Percentiles rank a stretch among this genome's conserved stretches.
phyloP scores from a whole-genome alignment of 2,329 filamentous ascomycete genomes.

The Fusarium fracticaudum region DNA sequence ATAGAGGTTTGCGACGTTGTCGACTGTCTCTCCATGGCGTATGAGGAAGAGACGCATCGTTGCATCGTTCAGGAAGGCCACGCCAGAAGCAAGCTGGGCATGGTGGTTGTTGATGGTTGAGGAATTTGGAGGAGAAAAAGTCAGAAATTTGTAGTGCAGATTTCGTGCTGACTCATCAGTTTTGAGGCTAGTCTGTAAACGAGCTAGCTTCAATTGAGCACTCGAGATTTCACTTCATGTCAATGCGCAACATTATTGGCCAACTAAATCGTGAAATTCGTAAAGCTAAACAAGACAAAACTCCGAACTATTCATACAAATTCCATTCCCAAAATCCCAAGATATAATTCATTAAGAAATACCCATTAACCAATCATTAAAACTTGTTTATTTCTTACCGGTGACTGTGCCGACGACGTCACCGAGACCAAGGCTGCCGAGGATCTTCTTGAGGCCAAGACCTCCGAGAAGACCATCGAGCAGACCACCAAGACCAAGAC shows the following conservation, averaged over 20 bases:
- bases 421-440: constrained; percentile 76
- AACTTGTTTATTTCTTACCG: constrained; percentile 42
- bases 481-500: constrained; percentile 82
- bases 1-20: constrained; percentile 83
- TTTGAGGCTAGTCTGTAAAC: neutral
- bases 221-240: neutral
- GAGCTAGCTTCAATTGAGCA: neutral
- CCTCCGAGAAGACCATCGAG: constrained; percentile 82
- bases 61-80: constrained; percentile 31
- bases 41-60: constrained; percentile 73
- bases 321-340: neutral
- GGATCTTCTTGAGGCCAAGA: constrained; percentile 78
- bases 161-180: constrained; percentile 28
- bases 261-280: constrained; percentile 26
- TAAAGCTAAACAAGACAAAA: constrained; percentile 25
- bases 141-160: constrained; percentile 28
- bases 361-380: constrained; percentile 2
- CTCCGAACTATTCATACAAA: constrained; percentile 22
- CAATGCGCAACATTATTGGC: constrained; percentile 7
- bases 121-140: constrained; percentile 10
- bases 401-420: constrained; percentile 54
- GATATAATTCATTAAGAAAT: constrained; percentile 12
- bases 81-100: constrained; percentile 33
- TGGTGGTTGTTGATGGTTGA: constrained; percentile 24
- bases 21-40: constrained; percentile 89